Evolutionary conservation across 805 yeast genomes (phyloP).

Genomic region (Starmerella ratchasimensis): DNA sequence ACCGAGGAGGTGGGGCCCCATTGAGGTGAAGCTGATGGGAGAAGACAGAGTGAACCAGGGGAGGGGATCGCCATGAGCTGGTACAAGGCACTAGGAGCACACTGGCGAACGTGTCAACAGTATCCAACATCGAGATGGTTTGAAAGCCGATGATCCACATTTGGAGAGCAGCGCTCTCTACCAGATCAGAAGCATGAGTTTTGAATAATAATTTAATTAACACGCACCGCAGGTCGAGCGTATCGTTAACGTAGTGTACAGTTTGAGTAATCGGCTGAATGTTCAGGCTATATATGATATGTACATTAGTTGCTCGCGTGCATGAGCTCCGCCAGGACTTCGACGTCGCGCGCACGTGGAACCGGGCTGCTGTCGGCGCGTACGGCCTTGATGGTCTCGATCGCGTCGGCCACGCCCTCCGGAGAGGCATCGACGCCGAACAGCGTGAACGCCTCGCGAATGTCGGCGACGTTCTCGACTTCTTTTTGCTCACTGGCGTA

Average conservation of each 20-base stretch:
- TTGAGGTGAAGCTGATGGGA: conserved; percentile 15
- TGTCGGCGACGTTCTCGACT: conserved; percentile 20
- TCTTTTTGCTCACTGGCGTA: conserved; percentile 28
- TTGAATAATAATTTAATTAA: no score
- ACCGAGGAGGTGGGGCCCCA: conserved; percentile 36
- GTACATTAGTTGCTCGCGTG: conserved; percentile 1
- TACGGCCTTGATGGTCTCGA: conserved; percentile 33
- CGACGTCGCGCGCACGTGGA: conserved; percentile 19
- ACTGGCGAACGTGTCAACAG: no score
- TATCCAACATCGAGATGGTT: no score
- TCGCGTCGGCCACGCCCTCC: conserved; percentile 31
- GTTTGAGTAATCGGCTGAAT: no score
- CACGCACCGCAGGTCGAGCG: no score
- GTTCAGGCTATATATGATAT: background rate
- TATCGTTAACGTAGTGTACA: no score
- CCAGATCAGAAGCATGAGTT: no score
- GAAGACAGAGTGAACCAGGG: background rate
- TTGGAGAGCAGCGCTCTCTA: no score
- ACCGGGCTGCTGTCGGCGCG: conserved; percentile 28
- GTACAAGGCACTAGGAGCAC: no score
- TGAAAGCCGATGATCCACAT: no score
- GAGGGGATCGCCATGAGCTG: no score
- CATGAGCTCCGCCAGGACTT: conserved; percentile 23
- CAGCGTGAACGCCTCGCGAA: conserved; percentile 36
- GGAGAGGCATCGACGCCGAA: conserved; percentile 35